Evolutionary conservation across 2,329 filamentous ascomycete species (phyloP).

Genomic region (Didymella pinodella): DNA sequence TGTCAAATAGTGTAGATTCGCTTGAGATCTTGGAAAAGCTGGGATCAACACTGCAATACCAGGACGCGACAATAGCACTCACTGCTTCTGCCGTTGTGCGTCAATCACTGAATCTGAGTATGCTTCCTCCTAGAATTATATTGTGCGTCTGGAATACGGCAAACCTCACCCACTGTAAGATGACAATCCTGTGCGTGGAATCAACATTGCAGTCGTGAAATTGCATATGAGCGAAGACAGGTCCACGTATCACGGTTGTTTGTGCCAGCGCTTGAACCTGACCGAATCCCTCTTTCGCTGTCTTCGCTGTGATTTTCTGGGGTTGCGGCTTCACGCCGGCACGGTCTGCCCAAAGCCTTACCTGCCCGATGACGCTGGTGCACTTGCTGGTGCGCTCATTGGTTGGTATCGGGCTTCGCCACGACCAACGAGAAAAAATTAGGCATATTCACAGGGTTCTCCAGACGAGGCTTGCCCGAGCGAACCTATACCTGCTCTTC

Average conservation of each 20-base stretch:
- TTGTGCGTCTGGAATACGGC: neutral
- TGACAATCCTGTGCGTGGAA: neutral
- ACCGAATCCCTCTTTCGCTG: neutral
- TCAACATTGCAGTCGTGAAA: neutral
- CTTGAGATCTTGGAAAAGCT: too few species aligned
- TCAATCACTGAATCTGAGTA: too few species aligned
- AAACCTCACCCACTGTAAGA: neutral
- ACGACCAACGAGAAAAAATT: slow-evolving; percentile 36
- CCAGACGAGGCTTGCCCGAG: slow-evolving; percentile 24
- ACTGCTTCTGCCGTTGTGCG: too few species aligned
- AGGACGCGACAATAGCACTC: too few species aligned
- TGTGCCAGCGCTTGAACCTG: neutral
- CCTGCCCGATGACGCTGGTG: slow-evolving; percentile 31
- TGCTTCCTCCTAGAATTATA: too few species aligned
- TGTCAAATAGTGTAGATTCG: too few species aligned
- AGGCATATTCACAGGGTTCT: slow-evolving; percentile 26
- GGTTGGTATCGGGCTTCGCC: slow-evolving; percentile 29
- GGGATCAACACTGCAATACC: too few species aligned
- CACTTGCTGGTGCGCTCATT: slow-evolving; percentile 28
- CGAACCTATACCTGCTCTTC: slow-evolving; percentile 12
- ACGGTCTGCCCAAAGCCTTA: slow-evolving; percentile 21
- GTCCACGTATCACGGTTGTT: neutral
- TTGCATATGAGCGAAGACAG: neutral
- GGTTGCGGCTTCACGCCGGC: slow-evolving; percentile 8
- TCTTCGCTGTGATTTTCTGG: neutral